phyloP scores from a whole-genome alignment of 2,329 filamentous ascomycete genomes.

The Claviceps sorghi region DNA sequence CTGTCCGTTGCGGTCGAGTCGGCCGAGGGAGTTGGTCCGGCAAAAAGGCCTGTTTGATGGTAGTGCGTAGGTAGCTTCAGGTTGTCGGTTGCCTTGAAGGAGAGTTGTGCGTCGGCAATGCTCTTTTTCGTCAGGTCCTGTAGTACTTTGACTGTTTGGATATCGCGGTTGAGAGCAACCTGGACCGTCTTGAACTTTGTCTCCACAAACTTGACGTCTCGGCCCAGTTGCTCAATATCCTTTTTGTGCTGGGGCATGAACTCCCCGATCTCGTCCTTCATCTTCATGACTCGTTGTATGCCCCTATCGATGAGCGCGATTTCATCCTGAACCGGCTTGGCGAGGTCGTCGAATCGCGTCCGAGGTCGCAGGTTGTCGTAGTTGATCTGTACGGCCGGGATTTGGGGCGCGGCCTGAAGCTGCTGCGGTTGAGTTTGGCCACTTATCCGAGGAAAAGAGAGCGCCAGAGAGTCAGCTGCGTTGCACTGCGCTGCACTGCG shows the following conservation, averaged over 20 bases:
- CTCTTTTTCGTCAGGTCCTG: slow-evolving; percentile 44
- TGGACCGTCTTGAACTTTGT: slow-evolving; percentile 32
- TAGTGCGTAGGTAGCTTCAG: slow-evolving; percentile 51
- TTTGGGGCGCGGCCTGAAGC: slow-evolving; percentile 30
- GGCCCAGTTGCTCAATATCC: slow-evolving; percentile 31
- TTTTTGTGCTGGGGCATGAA: slow-evolving; percentile 44
- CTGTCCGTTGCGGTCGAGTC: slow-evolving; percentile 18
- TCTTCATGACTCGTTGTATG: slow-evolving; percentile 66
- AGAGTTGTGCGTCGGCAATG: slow-evolving; percentile 53
- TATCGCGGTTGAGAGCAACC: slow-evolving; percentile 38
- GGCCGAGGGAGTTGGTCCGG: slow-evolving; percentile 16
- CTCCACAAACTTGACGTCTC: slow-evolving; percentile 34
- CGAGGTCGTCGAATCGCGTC: slow-evolving; percentile 81
- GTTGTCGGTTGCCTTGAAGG: slow-evolving; percentile 61
- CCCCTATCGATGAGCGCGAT: slow-evolving; percentile 66
- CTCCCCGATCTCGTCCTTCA: slow-evolving; percentile 61
- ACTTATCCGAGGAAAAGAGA: slow-evolving; percentile 7
- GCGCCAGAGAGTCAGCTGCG: not conserved
- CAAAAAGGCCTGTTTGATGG: slow-evolving; percentile 32
- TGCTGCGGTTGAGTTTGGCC: slow-evolving; percentile 17
- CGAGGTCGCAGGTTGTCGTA: slow-evolving; percentile 66
- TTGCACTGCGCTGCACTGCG: no score
- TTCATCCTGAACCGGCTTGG: slow-evolving; percentile 63
- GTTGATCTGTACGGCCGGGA: slow-evolving; percentile 66
- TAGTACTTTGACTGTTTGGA: slow-evolving; percentile 49